Percentiles rank a stretch among this genome's conserved stretches.
Conservation (phyloP, 2,329 filamentous ascomycete species). For the Pseudogymnoascus destructans region DNA sequence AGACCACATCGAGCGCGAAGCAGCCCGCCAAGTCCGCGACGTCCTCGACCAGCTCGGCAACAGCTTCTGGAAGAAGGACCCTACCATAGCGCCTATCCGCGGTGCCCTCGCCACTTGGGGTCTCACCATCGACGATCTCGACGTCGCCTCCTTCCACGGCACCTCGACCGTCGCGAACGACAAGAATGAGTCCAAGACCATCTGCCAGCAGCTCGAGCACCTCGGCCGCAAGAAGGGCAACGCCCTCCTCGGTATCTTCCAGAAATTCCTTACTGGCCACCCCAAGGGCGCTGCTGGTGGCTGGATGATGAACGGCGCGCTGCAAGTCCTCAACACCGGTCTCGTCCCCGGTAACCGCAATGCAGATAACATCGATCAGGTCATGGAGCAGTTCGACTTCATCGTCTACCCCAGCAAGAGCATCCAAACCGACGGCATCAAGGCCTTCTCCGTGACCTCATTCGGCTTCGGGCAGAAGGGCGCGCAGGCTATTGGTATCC, state of each 20-base stretch:
- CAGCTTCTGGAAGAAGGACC: slow-evolving; percentile 96
- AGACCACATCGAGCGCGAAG: slow-evolving; percentile 76
- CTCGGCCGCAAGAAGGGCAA: slow-evolving; percentile 95
- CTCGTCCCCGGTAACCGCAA: slow-evolving; percentile 95
- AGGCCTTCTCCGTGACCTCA: slow-evolving; percentile 96
- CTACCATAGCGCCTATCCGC: slow-evolving; percentile 85
- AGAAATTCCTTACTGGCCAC: slow-evolving; percentile 97
- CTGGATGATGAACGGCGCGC: slow-evolving; percentile 98
- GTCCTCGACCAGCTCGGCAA: slow-evolving; percentile 88
- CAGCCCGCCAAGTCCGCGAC: slow-evolving; percentile 81
- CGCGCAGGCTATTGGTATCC: slow-evolving; percentile 90
- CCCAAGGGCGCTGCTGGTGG: slow-evolving; percentile 98
- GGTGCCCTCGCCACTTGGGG: slow-evolving; percentile 96
- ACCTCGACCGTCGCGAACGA: slow-evolving; percentile 98
- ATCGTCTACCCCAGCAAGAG: slow-evolving; percentile 92
- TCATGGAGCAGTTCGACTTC: slow-evolving; percentile 96
- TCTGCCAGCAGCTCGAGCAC: slow-evolving; percentile 91
- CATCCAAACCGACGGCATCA: slow-evolving; percentile 95
- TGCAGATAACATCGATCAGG: slow-evolving; percentile 89
- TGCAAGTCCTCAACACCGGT: slow-evolving; percentile 89
- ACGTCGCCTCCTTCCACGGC: slow-evolving; percentile 94
- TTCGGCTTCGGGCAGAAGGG: slow-evolving; percentile 99
- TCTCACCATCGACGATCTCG: slow-evolving; percentile 90
- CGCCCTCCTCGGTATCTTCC: slow-evolving; percentile 91
- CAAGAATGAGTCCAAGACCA: slow-evolving; percentile 97